phyloP scores from a whole-genome alignment of 2,329 filamentous ascomycete genomes.

The Exophiala sideris region DNA sequence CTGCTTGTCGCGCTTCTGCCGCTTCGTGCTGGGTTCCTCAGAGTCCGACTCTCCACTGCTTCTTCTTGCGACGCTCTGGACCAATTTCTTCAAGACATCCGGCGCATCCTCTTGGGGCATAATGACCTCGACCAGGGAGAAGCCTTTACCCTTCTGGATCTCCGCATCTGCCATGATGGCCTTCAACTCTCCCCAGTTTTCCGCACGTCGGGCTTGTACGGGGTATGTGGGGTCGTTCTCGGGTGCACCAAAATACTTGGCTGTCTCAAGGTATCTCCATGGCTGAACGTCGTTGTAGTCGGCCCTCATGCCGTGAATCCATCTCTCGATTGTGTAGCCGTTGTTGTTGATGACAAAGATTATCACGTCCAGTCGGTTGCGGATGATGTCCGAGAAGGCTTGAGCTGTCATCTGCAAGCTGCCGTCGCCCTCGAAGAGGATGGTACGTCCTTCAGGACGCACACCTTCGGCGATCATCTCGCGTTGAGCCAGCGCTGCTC shows the following conservation, averaged over 20 bases:
- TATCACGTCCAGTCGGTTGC: slow-evolving; percentile 48
- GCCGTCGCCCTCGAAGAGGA: slow-evolving; percentile 61
- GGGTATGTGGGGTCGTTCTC: slow-evolving; percentile 26
- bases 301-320: slow-evolving; percentile 54
- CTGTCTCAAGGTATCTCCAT: slow-evolving; percentile 52
- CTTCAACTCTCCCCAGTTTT: slow-evolving; percentile 26
- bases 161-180: slow-evolving; percentile 28
- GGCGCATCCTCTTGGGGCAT: slow-evolving; percentile 40
- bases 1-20: background rate
- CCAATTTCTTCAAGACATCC: slow-evolving; percentile 32
- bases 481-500: slow-evolving; percentile 53
- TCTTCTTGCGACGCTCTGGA: slow-evolving; percentile 24
- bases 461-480: slow-evolving; percentile 54
- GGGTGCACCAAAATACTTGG: slow-evolving; percentile 30
- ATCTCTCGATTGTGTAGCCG: slow-evolving; percentile 58
- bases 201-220: slow-evolving; percentile 22
- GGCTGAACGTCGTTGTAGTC: slow-evolving; percentile 55
- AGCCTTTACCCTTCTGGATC: slow-evolving; percentile 37
- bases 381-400: slow-evolving; percentile 63
- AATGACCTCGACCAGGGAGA: slow-evolving; percentile 43
- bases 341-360: slow-evolving; percentile 58
- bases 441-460: slow-evolving; percentile 47
- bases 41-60: slow-evolving; percentile 26
- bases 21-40: slow-evolving; percentile 1
- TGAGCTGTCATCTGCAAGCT: slow-evolving; percentile 66